phyloP scores from a whole-genome alignment of 805 yeast genomes.

The Kodamaea kakaduensis region DNA sequence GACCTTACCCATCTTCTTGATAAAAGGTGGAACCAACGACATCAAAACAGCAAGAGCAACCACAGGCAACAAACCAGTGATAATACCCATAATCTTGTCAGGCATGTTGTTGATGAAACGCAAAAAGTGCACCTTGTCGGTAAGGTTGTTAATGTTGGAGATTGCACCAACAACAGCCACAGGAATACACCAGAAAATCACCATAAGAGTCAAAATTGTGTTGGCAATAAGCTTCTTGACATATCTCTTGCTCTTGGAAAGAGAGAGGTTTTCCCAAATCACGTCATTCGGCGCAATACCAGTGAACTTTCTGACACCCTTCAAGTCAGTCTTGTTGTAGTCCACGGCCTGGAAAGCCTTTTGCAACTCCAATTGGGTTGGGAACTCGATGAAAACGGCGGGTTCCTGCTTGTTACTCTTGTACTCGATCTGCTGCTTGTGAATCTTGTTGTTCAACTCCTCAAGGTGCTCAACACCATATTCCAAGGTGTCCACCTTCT shows the following conservation, averaged over 20 bases:
- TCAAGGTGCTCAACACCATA: constrained; percentile 66
- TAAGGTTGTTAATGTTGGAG: constrained; percentile 25
- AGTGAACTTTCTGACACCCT: constrained; percentile 45
- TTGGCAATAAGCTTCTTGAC: constrained; percentile 56
- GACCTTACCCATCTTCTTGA: constrained; percentile 24
- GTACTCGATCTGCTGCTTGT: constrained; percentile 50
- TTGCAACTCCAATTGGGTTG: constrained; percentile 83
- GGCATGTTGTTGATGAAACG: constrained; percentile 25
- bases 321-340: constrained; percentile 43
- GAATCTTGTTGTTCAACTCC: constrained; percentile 65
- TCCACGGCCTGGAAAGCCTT: constrained; percentile 82
- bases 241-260: constrained; percentile 54
- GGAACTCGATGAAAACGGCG: constrained; percentile 77
- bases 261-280: constrained; percentile 72
- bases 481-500: constrained; percentile 81
- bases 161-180: constrained; percentile 31
- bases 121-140: constrained; percentile 22
- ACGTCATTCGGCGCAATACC: constrained; percentile 80
- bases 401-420: constrained; percentile 51
- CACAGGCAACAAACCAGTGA: constrained; percentile 26
- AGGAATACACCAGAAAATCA: constrained; percentile 79
- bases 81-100: constrained; percentile 20
- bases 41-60: constrained; percentile 26
- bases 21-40: constrained; percentile 27
- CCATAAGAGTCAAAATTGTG: constrained; percentile 58